Evolutionary conservation across 2,329 filamentous ascomycete species (phyloP).

Genomic region (Aspergillus sp.): DNA sequence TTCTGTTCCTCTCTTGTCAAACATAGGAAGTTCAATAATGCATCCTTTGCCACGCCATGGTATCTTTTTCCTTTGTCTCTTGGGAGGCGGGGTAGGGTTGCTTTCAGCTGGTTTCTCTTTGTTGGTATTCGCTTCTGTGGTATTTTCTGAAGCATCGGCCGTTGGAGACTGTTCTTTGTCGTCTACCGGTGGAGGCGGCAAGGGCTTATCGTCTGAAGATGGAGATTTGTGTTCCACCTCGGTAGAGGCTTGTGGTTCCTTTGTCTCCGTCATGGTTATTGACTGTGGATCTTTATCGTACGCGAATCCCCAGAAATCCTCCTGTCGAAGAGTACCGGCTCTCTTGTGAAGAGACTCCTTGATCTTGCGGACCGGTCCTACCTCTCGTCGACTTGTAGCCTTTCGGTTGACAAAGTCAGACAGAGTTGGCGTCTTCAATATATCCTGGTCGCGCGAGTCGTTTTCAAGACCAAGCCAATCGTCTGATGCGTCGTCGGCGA

Average conservation of each 20-base stretch:
- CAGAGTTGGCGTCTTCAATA: conserved; percentile 41
- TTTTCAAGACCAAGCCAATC: conserved; percentile 46
- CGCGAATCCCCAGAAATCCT: conserved; percentile 47
- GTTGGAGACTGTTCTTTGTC: conserved; percentile 10
- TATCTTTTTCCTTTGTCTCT: conserved; percentile 65
- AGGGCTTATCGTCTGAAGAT: conserved; percentile 39
- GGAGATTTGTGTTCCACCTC: conserved; percentile 21
- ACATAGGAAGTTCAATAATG: conserved; percentile 66
- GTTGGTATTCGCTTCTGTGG: conserved; percentile 13
- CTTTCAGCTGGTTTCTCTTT: conserved; percentile 18
- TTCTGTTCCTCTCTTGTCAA: conserved; percentile 62
- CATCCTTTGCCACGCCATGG: conserved; percentile 75
- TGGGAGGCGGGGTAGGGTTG: conserved; percentile 28
- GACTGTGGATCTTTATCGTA: conserved; percentile 41
- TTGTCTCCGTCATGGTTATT: conserved; percentile 34
- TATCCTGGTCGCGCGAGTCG: conserved; percentile 38
- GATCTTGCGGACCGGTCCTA: conserved; percentile 24
- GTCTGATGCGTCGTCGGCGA: conserved; percentile 43
- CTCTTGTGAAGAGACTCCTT: conserved; percentile 39
- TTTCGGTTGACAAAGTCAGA: conserved; percentile 35
- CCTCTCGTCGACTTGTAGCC: conserved; percentile 18
- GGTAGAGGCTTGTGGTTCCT: conserved; percentile 22
- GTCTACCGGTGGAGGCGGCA: conserved; percentile 38
- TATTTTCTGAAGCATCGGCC: conserved; percentile 12
- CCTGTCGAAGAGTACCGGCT: conserved; percentile 44